Evolutionary conservation across 768 basidiomycete species (phyloP).

Genomic region (Boletus rex-veris): DNA sequence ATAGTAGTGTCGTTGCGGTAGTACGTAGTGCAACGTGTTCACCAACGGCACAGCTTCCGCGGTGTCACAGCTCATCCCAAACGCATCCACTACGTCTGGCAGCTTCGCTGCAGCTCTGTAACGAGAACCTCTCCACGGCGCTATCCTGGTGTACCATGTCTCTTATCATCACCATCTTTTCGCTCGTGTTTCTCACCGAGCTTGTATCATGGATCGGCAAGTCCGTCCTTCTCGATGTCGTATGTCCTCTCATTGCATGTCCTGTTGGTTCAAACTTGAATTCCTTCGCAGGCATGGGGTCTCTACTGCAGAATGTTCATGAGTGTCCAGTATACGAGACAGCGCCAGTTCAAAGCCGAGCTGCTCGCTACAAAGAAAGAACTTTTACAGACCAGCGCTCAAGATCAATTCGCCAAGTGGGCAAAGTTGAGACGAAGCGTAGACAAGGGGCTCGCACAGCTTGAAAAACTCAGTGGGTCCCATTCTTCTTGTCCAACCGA

Average conservation of each 20-base stretch:
- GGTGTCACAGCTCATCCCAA: too few species aligned
- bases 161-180: slow-evolving; percentile 77
- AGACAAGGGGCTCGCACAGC: slow-evolving; percentile 86
- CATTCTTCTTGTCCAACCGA: background rate
- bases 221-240: slow-evolving; percentile 75
- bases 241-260: slow-evolving; percentile 39
- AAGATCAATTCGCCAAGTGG: slow-evolving; percentile 99
- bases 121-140: background rate
- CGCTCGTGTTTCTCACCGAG: slow-evolving; percentile 77
- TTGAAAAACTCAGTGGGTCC: slow-evolving; percentile 86
- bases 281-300: slow-evolving; percentile 59
- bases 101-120: slow-evolving; percentile 3
- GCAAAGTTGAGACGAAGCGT: slow-evolving; percentile 87
- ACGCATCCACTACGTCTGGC: background rate
- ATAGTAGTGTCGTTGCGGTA: background rate
- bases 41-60: background rate
- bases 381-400: slow-evolving; percentile 84
- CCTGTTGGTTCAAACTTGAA: slow-evolving; percentile 3
- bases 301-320: slow-evolving; percentile 67
- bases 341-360: slow-evolving; percentile 73
- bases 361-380: slow-evolving; percentile 80
- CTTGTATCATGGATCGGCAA: slow-evolving; percentile 88
- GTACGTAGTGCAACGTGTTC: slow-evolving; percentile 13
- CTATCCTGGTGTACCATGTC: slow-evolving; percentile 48
- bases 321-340: slow-evolving; percentile 49